Evolutionary conservation across 2,329 filamentous ascomycete genomes (phyloP).

Genomic region (Orbilia brochopaga): DNA sequence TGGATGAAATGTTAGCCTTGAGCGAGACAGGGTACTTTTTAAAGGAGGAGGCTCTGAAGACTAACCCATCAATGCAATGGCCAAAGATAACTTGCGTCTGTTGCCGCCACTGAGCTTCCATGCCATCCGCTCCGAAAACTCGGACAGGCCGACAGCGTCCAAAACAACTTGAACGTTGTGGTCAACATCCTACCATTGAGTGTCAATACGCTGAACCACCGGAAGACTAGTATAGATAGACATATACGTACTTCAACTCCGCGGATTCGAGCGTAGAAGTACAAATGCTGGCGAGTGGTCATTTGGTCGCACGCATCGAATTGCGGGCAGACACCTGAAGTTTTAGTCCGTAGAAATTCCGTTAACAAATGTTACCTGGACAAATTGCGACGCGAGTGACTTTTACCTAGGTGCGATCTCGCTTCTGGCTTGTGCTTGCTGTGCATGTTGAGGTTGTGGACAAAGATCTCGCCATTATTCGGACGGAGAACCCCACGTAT

Average conservation of each 20-base stretch:
- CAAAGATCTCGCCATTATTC: conserved; percentile 77
- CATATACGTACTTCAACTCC: conserved; percentile 65
- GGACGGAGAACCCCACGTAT: conserved; percentile 88
- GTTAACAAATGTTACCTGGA: not conserved
- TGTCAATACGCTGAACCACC: not conserved
- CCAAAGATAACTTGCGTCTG: conserved; percentile 87
- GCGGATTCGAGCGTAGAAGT: conserved; percentile 84
- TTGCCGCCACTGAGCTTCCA: conserved; percentile 84
- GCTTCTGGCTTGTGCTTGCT: conserved; percentile 74
- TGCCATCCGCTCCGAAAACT: conserved; percentile 76
- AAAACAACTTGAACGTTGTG: conserved; percentile 80
- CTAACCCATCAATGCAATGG: conserved; percentile 91
- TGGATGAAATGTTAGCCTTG: conserved; percentile 12
- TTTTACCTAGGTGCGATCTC: conserved; percentile 67
- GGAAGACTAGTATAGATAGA: not conserved
- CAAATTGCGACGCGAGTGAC: not conserved
- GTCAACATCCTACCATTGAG: conserved; percentile 64
- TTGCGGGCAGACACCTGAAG: conserved; percentile 81
- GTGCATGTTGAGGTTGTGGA: conserved; percentile 75
- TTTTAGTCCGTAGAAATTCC: not conserved
- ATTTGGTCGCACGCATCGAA: conserved; percentile 87
- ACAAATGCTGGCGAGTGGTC: conserved; percentile 84
- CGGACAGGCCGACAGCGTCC: conserved; percentile 76
- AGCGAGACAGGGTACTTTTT: not conserved
- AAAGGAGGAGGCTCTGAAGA: not conserved